Percentiles rank a stretch among this genome's conserved stretches.
phyloP scores from a whole-genome alignment of 2,329 filamentous ascomycete genomes.

The Monilinia fructicola region DNA sequence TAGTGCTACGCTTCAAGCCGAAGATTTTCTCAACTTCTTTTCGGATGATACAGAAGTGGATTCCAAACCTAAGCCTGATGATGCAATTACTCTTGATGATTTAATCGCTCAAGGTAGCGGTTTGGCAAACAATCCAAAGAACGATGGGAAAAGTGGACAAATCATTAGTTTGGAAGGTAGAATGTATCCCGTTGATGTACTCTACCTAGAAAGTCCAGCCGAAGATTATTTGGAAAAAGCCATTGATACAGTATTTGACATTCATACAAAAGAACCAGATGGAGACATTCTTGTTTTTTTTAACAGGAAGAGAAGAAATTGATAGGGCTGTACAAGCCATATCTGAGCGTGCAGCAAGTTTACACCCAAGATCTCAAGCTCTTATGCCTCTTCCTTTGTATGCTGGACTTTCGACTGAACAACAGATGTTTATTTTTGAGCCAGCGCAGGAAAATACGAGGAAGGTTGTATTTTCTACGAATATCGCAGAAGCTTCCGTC shows the following conservation, averaged over 20 bases:
- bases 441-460: conserved; percentile 75
- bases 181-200: conserved; percentile 82
- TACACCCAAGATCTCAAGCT: conserved; percentile 58
- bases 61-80: conserved; percentile 38
- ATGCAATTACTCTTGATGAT: conserved; percentile 43
- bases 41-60: conserved; percentile 41
- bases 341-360: conserved; percentile 65
- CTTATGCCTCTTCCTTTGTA: conserved; percentile 79
- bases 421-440: conserved; percentile 95
- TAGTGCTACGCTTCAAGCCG: conserved; percentile 89
- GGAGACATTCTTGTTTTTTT: conserved; percentile 92
- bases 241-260: conserved; percentile 80
- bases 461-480: conserved; percentile 91
- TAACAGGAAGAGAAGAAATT: conserved; percentile 93
- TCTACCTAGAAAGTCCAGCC: conserved; percentile 74
- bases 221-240: conserved; percentile 86
- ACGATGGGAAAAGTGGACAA: conserved; percentile 48
- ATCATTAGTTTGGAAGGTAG: conserved; percentile 87
- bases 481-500: conserved; percentile 94
- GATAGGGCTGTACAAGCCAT: conserved; percentile 78
- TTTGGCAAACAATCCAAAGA: conserved; percentile 31
- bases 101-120: conserved; percentile 34
- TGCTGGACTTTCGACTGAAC: conserved; percentile 82
- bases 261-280: conserved; percentile 75
- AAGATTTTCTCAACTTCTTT: conserved; percentile 83